Percentiles rank a stretch among this genome's conserved stretches.
These are phyloP conservation scores for Xylariales sp. DNA, from an alignment of 2,329 filamentous ascomycete genomes.

Conservation along the genomic window DNA sequence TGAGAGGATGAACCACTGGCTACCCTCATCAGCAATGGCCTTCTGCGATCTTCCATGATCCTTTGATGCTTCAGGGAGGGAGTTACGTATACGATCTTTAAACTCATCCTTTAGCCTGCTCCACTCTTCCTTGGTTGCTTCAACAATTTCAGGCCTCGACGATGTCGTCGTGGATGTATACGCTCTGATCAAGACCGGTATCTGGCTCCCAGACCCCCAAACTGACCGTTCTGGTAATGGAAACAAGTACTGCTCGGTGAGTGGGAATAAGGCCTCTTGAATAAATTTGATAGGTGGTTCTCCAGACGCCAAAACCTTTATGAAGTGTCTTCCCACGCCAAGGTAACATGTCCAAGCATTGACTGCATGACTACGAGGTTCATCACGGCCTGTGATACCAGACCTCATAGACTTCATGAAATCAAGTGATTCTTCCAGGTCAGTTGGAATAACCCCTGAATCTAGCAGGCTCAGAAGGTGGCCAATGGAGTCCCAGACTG, in stretches of 20 bases:
- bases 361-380: conserved; percentile 62
- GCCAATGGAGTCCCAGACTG: conserved; percentile 69
- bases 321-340: conserved; percentile 52
- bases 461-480: conserved; percentile 59
- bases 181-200: conserved; percentile 39
- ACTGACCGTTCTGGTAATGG: conserved; percentile 34
- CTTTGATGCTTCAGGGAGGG: conserved; percentile 76
- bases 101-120: conserved; percentile 54
- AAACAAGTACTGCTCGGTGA: conserved; percentile 51
- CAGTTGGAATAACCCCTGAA: conserved; percentile 44
- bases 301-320: conserved; percentile 38
- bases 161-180: conserved; percentile 40
- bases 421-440: conserved; percentile 49
- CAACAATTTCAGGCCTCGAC: conserved; percentile 36
- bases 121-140: conserved; percentile 57
- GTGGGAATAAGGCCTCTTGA: conserved; percentile 46
- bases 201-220: conserved; percentile 30
- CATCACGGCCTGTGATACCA: conserved; percentile 70
- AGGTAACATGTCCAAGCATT: conserved; percentile 75
- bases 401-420: conserved; percentile 64
- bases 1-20: conserved; percentile 61
- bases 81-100: conserved; percentile 64
- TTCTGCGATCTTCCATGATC: conserved; percentile 71
- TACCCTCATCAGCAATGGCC: conserved; percentile 59
- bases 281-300: conserved; percentile 41